Conservation (phyloP, 495 filamentous ascomycete genomes). For the Halenospora varia region DNA sequence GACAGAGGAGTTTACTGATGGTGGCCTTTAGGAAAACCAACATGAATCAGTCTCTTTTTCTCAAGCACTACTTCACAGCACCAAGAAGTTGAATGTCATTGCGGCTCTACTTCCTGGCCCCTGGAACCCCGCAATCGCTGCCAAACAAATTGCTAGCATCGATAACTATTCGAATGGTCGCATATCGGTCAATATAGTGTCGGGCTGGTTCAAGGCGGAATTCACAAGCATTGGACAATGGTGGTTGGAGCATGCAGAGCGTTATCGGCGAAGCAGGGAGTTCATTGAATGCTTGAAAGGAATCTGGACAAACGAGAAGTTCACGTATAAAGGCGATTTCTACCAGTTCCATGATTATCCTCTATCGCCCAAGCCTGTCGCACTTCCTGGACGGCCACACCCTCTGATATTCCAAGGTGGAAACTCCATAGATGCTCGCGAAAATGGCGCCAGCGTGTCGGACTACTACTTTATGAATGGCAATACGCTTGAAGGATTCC, state of each 20-base stretch:
- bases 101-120: slow-evolving; percentile 45
- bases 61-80: slow-evolving; percentile 40
- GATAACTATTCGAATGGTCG: slow-evolving; percentile 43
- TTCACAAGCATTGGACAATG: slow-evolving; percentile 47
- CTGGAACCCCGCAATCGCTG: slow-evolving; percentile 45
- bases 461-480: slow-evolving; percentile 51
- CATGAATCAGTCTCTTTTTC: slow-evolving; percentile 47
- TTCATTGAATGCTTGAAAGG: slow-evolving; percentile 43
- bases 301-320: slow-evolving; percentile 44
- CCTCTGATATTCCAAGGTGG: slow-evolving; percentile 47
- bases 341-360: slow-evolving; percentile 47
- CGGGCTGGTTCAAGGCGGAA: slow-evolving; percentile 48
- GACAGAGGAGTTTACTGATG: slow-evolving; percentile 3
- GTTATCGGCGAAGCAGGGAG: slow-evolving; percentile 40
- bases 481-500: slow-evolving; percentile 45
- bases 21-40: slow-evolving; percentile 29
- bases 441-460: slow-evolving; percentile 37
- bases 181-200: slow-evolving; percentile 44
- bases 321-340: slow-evolving; percentile 42
- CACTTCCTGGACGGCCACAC: slow-evolving; percentile 29
- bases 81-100: slow-evolving; percentile 40
- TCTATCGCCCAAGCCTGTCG: slow-evolving; percentile 39
- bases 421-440: slow-evolving; percentile 40
- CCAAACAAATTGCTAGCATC: slow-evolving; percentile 46
- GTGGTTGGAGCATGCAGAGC: slow-evolving; percentile 48